phyloP scores from a whole-genome alignment of 148 eudicot species.

The Cornus kousa region DNA sequence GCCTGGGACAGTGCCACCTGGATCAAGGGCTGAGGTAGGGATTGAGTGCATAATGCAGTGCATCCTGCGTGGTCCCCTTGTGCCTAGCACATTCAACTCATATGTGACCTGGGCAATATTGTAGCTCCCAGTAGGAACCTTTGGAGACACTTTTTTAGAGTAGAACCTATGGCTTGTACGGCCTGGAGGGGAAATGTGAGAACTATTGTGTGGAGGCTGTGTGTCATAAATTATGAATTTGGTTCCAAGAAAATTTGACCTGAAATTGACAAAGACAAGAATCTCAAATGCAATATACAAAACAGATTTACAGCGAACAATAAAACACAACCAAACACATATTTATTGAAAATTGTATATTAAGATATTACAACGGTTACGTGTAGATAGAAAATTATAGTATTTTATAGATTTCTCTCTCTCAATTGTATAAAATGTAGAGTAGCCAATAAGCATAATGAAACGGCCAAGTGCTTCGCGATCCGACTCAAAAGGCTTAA shows the following conservation, averaged over 20 bases:
- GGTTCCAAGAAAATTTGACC: slow-evolving; percentile 89
- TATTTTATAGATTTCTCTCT: not conserved
- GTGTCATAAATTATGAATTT: slow-evolving; percentile 83
- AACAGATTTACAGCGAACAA: no score
- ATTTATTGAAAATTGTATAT: not conserved
- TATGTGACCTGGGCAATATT: slow-evolving; percentile 73
- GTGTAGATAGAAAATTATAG: no score
- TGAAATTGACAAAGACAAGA: slow-evolving; percentile 20
- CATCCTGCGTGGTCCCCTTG: slow-evolving; percentile 89
- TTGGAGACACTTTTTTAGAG: slow-evolving; percentile 82
- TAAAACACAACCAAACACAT: no score
- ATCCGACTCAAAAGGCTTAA: no score
- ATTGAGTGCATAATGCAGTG: slow-evolving; percentile 73
- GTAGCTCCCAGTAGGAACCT: slow-evolving; percentile 73
- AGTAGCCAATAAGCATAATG: not conserved
- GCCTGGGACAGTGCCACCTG: slow-evolving; percentile 81
- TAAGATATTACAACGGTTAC: not conserved
- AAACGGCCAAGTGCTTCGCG: no score
- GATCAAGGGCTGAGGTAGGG: slow-evolving; percentile 61
- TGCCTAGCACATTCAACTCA: slow-evolving; percentile 86
- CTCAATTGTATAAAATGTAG: not conserved
- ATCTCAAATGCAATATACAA: slow-evolving; percentile 3
- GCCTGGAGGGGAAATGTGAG: slow-evolving; percentile 49
- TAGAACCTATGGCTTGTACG: slow-evolving; percentile 70
- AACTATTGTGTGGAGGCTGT: slow-evolving; percentile 57